A percentile compares a stretch with the other conserved stretches of the same genome.
phyloP scores from a whole-genome alignment of 2,329 filamentous ascomycete genomes.

The Fusarium mundagurra region DNA sequence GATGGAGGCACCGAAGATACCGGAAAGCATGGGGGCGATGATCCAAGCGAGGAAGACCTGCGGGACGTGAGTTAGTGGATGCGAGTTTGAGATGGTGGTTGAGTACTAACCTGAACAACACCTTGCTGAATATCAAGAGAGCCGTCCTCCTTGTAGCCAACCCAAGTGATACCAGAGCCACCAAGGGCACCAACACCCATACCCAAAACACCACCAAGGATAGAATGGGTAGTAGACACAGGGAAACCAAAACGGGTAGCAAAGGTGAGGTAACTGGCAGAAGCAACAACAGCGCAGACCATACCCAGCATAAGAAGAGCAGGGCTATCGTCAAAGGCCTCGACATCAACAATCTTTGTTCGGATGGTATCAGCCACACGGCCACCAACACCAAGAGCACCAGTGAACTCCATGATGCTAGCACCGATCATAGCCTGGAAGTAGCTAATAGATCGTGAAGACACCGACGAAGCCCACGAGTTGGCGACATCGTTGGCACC shows the following conservation, averaged over 20 bases:
- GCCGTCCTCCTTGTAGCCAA: conserved; percentile 53
- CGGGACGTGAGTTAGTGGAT: conserved; percentile 44
- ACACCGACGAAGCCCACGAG: conserved; percentile 79
- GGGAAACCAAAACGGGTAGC: conserved; percentile 65
- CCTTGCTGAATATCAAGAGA: conserved; percentile 55
- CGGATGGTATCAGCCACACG: conserved; percentile 70
- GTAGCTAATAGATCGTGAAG: conserved; percentile 72
- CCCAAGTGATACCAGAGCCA: conserved; percentile 62
- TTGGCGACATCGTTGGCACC: conserved; percentile 77
- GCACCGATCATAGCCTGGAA: conserved; percentile 68
- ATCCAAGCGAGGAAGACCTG: conserved; percentile 69
- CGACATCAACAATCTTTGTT: conserved; percentile 65
- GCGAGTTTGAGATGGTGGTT: background rate
- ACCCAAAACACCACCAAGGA: conserved; percentile 68
- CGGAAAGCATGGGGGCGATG: conserved; percentile 67
- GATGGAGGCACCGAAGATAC: conserved; percentile 61
- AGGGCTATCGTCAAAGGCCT: conserved; percentile 58
- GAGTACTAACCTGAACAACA: conserved; percentile 57
- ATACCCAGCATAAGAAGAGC: conserved; percentile 67
- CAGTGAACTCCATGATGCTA: conserved; percentile 70
- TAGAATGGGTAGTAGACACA: conserved; percentile 70
- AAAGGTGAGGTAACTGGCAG: conserved; percentile 65
- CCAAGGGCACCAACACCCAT: conserved; percentile 67
- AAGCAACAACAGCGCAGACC: conserved; percentile 64
- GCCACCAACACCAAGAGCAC: conserved; percentile 68